These are phyloP conservation scores for Sporopachydermia quercuum DNA, from an alignment of 805 yeast genomes.

Conservation along the genomic window DNA sequence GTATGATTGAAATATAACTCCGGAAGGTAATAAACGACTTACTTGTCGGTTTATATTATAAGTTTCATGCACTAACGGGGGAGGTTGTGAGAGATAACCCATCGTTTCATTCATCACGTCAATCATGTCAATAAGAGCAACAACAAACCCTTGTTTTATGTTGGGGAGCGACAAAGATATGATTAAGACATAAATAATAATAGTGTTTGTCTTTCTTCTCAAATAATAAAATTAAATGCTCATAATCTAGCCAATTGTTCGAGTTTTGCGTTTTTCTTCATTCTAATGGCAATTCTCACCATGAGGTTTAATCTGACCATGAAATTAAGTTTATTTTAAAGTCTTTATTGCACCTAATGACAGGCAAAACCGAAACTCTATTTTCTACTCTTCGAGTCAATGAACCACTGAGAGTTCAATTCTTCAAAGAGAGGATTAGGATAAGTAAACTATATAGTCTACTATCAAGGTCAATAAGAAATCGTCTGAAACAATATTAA, in stretches of 20 bases:
- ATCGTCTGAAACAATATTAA: neutral
- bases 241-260: slow-evolving; percentile 1
- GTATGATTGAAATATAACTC: neutral
- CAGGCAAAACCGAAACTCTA: slow-evolving; percentile 1
- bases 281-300: slow-evolving; percentile 1
- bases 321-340: slow-evolving; percentile 1
- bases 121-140: slow-evolving; percentile 1
- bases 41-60: slow-evolving; percentile 1
- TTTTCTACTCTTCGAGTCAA: slow-evolving; percentile 1
- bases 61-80: slow-evolving; percentile 1
- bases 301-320: slow-evolving; percentile 1
- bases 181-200: slow-evolving; percentile 1
- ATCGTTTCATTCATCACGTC: slow-evolving; percentile 1
- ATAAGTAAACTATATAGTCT: slow-evolving; percentile 1
- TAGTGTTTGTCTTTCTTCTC: slow-evolving; percentile 1
- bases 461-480: slow-evolving; percentile 1
- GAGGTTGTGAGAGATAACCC: slow-evolving; percentile 1
- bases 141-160: slow-evolving; percentile 1
- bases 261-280: slow-evolving; percentile 1
- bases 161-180: slow-evolving; percentile 1
- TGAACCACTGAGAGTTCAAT: slow-evolving; percentile 1
- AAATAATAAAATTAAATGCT: slow-evolving; percentile 1
- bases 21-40: slow-evolving; percentile 1
- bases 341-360: slow-evolving; percentile 1
- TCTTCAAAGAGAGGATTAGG: slow-evolving; percentile 1